phyloP scores from a whole-genome alignment of 139 green algal species.

The Tetradesmus obliquus region DNA sequence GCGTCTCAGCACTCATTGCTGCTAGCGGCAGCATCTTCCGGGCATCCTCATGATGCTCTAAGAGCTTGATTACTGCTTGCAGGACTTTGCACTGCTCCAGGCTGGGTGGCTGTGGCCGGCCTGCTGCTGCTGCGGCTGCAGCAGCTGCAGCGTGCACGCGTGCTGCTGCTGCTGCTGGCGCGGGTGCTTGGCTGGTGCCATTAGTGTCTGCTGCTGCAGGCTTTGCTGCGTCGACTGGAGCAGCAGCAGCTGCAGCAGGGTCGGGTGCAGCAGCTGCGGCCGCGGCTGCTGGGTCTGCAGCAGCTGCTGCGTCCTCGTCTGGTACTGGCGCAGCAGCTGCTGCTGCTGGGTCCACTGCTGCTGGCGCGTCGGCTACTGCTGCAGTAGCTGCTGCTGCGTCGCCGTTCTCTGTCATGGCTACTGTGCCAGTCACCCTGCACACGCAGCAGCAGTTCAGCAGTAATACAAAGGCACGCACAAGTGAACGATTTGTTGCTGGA shows the following conservation, averaged over 20 bases:
- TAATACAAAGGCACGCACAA: not conserved
- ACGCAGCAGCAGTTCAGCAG: not conserved
- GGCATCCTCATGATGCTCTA: conserved; percentile 38
- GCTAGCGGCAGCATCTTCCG: conserved; percentile 53
- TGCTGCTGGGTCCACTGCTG: not conserved
- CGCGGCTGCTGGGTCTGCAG: conserved; percentile 6
- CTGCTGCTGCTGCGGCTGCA: not conserved
- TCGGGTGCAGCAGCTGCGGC: conserved; percentile 25
- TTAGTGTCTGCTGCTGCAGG: conserved; percentile 7
- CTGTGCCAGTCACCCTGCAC: not conserved
- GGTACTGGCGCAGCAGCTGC: not conserved
- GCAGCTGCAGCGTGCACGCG: not conserved
- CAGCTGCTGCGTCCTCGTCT: not conserved
- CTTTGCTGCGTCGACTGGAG: not conserved
- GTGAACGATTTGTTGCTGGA: no score
- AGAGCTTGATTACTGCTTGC: conserved; percentile 18
- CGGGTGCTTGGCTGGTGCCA: not conserved
- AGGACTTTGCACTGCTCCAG: conserved; percentile 40
- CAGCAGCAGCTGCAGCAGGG: not conserved
- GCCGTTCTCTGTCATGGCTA: not conserved
- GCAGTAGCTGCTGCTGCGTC: not conserved
- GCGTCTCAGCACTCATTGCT: conserved; percentile 51
- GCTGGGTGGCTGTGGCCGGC: not conserved
- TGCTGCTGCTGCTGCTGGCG: not conserved
- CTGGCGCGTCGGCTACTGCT: not conserved